These are phyloP conservation scores for Neobulgaria alba DNA, from an alignment of 2,329 filamentous ascomycete species.

Conservation along the genomic window DNA sequence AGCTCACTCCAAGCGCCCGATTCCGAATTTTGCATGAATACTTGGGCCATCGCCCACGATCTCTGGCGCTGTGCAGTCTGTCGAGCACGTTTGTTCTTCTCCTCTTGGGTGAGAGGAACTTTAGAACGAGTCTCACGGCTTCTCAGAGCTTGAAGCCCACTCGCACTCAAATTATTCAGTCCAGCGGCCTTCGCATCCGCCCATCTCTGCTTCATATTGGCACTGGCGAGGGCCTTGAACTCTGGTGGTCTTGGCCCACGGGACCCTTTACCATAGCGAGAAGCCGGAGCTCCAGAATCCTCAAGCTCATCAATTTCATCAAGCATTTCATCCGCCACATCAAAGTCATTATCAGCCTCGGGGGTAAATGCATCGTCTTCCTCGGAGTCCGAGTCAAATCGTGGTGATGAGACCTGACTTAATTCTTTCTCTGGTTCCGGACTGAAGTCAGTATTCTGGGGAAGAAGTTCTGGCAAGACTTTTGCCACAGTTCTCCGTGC, in stretches of 20 bases:
- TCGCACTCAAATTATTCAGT: neutral
- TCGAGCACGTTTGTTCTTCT: slow-evolving; percentile 5
- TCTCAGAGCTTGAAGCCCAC: neutral
- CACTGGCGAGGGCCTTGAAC: neutral
- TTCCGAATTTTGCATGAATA: slow-evolving; percentile 18
- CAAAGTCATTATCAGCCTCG: neutral
- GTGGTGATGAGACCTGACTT: neutral
- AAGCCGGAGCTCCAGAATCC: neutral
- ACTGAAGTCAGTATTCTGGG: neutral
- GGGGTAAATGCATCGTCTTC: neutral
- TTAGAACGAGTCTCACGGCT: neutral
- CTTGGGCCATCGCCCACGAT: slow-evolving; percentile 12
- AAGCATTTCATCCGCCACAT: slow-evolving; percentile 1
- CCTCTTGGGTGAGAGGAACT: slow-evolving; percentile 4
- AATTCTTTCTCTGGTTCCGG: neutral
- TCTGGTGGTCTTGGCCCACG: neutral
- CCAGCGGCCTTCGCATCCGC: neutral
- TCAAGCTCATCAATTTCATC: neutral
- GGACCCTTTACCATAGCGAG: neutral
- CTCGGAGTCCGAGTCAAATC: neutral
- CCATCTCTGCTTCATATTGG: neutral
- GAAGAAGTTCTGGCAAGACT: neutral
- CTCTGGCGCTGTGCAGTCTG: neutral
- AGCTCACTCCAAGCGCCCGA: slow-evolving; percentile 23
- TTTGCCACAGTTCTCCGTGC: neutral